Conservation (phyloP, 2,329 filamentous ascomycete species). For the Pyrenophora tritici-repentis region DNA sequence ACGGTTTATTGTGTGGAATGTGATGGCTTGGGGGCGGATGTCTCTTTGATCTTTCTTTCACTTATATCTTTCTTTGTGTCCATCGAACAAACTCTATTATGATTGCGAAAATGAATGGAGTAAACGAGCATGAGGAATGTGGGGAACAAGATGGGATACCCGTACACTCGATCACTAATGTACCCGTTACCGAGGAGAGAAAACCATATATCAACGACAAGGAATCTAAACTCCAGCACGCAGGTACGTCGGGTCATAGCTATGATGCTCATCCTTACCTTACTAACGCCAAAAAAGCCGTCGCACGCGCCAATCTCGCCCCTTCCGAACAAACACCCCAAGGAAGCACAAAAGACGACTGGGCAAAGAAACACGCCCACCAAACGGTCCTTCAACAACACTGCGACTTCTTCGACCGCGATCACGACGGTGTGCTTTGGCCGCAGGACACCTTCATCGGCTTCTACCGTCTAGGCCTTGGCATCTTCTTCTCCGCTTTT, state of each 20-base stretch:
- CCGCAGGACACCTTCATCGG: constrained; percentile 57
- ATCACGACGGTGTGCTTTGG: constrained; percentile 60
- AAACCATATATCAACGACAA: constrained; percentile 16
- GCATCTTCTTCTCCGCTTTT: constrained; percentile 50
- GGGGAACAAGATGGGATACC: background rate
- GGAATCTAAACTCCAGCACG: constrained; percentile 15
- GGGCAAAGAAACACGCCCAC: constrained; percentile 46
- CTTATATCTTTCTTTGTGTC: background rate
- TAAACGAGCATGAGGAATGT: background rate
- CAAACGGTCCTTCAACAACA: constrained; percentile 59
- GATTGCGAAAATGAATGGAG: constrained; percentile 4
- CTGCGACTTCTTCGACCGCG: constrained; percentile 58
- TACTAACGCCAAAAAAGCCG: constrained; percentile 33
- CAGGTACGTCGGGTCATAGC: constrained; percentile 9
- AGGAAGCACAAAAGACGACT: constrained; percentile 50
- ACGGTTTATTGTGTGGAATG: background rate
- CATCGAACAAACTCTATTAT: background rate
- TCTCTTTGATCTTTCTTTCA: background rate
- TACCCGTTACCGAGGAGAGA: constrained; percentile 16
- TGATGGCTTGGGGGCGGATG: background rate
- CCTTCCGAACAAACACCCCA: constrained; percentile 48
- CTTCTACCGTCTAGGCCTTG: constrained; percentile 55
- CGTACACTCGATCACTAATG: constrained; percentile 12
- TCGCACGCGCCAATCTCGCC: constrained; percentile 51
- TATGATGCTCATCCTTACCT: background rate